These are phyloP conservation scores for Candida ortonii DNA, from an alignment of 805 yeast genomes.

Conservation along the genomic window DNA sequence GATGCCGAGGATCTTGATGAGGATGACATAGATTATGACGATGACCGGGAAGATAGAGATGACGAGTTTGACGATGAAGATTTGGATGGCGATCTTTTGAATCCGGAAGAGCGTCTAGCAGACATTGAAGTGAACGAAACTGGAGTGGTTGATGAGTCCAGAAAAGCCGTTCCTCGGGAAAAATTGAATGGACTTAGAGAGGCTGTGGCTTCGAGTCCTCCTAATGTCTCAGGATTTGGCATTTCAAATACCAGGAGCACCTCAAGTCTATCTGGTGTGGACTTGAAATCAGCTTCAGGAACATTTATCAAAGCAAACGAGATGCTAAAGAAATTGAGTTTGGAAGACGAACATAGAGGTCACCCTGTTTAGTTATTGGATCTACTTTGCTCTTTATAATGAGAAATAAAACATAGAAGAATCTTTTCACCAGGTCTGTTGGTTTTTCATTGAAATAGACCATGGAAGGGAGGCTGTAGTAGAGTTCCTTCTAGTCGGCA, in stretches of 20 bases:
- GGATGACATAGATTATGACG: conserved; percentile 34
- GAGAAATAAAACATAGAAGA: background rate
- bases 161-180: background rate
- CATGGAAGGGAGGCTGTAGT: no score
- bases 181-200: no score
- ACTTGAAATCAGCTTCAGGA: conserved; percentile 20
- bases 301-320: conserved; percentile 26
- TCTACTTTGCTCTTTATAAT: conserved; percentile 1
- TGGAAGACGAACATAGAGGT: conserved; percentile 11
- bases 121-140: no score
- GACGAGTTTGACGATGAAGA: conserved; percentile 27
- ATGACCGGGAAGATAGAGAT: conserved; percentile 29
- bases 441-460: no score
- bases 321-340: conserved; percentile 18
- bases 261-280: conserved; percentile 16
- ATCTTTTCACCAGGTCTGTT: no score
- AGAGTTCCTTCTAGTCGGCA: no score
- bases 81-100: conserved; percentile 14
- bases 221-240: conserved; percentile 9
- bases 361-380: conserved; percentile 2
- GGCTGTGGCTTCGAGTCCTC: background rate
- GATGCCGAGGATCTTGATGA: conserved; percentile 28
- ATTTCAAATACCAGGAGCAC: conserved; percentile 14
- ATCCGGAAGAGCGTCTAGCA: conserved; percentile 6
- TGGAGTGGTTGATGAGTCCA: conserved; percentile 6